phyloP scores from a whole-genome alignment of 1,284 basidiomycete genomes.

The Ceratobasidium sp. region DNA sequence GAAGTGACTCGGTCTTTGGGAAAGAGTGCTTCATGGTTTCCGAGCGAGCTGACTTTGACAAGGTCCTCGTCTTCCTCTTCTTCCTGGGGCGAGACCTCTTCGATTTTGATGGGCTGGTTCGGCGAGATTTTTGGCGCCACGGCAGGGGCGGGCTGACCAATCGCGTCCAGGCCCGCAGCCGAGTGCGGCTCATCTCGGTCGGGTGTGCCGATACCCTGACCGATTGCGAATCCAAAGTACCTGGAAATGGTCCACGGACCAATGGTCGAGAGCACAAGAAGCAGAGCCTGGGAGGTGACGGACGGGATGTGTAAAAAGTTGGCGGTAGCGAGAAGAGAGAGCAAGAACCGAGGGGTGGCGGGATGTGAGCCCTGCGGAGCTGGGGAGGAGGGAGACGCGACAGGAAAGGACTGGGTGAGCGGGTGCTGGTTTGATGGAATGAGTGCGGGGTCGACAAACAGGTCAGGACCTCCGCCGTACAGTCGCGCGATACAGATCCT shows the following conservation, averaged over 20 bases:
- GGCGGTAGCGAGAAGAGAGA: conserved; percentile 86
- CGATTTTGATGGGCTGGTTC: conserved; percentile 23
- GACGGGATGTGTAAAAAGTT: conserved; percentile 86
- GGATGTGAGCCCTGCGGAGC: conserved; percentile 67
- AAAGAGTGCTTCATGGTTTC: not conserved
- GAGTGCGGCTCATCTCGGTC: conserved; percentile 54
- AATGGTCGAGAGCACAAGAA: conserved; percentile 74
- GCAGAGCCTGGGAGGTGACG: conserved; percentile 76
- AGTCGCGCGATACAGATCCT: conserved; percentile 84
- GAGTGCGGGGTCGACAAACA: conserved; percentile 70
- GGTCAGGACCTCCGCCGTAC: conserved; percentile 82
- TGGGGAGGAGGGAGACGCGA: conserved; percentile 47
- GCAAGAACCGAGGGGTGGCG: conserved; percentile 80
- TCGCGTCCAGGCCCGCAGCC: conserved; percentile 71
- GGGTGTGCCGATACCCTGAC: conserved; percentile 67
- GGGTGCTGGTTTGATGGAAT: conserved; percentile 72
- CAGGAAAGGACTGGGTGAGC: conserved; percentile 68
- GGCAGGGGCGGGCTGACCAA: conserved; percentile 61
- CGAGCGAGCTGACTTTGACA: conserved; percentile 43
- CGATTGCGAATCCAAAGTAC: conserved; percentile 86
- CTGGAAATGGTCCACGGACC: conserved; percentile 79
- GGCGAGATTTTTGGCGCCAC: conserved; percentile 28
- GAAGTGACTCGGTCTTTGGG: conserved; percentile 15
- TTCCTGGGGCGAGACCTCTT: conserved; percentile 36
- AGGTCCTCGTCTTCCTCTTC: conserved; percentile 50